Conservation (phyloP, 352 stramenopile genomes). For the Globisporangium viniferum region DNA sequence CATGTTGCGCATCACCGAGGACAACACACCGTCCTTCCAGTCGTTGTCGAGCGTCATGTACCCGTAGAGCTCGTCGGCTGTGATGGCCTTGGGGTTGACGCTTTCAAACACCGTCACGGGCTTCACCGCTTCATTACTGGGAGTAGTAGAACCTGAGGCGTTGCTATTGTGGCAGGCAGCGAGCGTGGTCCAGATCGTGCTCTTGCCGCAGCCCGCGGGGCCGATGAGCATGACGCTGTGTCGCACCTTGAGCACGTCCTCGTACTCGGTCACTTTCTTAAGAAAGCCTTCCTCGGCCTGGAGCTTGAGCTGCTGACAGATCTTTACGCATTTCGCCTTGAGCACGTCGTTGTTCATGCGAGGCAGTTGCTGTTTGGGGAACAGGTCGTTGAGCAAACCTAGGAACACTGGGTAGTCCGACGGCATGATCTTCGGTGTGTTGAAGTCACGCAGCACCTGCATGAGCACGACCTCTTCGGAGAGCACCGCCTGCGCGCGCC, state of each 20-base stretch:
- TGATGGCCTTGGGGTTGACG: constrained; percentile 95
- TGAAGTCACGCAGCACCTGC: constrained; percentile 95
- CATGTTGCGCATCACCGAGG: constrained; percentile 97
- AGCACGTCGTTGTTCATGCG: constrained; percentile 42
- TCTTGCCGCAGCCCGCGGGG: constrained; percentile 93
- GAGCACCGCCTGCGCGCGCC: constrained; percentile 79
- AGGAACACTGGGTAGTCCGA: constrained; percentile 94
- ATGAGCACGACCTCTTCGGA: constrained; percentile 92
- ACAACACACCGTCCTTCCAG: constrained; percentile 97
- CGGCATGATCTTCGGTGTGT: constrained; percentile 92
- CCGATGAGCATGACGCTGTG: constrained; percentile 97
- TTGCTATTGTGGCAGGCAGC: constrained; percentile 66
- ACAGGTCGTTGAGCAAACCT: constrained; percentile 92
- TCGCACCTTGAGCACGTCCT: constrained; percentile 93
- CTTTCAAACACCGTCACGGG: constrained; percentile 92
- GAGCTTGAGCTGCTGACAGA: constrained; percentile 69
- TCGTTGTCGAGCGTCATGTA: constrained; percentile 98
- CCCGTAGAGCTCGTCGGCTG: constrained; percentile 90
- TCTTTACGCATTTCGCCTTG: constrained; percentile 36
- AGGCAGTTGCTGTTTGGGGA: constrained; percentile 61
- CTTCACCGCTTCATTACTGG: constrained; percentile 60
- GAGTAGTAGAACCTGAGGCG: background rate
- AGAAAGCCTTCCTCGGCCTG: constrained; percentile 95
- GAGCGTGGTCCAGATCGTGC: constrained; percentile 94
- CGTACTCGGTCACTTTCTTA: constrained; percentile 94